These are phyloP conservation scores for Microsporum ferrugineum DNA, from an alignment of 2,329 filamentous ascomycete genomes.

Conservation along the genomic window DNA sequence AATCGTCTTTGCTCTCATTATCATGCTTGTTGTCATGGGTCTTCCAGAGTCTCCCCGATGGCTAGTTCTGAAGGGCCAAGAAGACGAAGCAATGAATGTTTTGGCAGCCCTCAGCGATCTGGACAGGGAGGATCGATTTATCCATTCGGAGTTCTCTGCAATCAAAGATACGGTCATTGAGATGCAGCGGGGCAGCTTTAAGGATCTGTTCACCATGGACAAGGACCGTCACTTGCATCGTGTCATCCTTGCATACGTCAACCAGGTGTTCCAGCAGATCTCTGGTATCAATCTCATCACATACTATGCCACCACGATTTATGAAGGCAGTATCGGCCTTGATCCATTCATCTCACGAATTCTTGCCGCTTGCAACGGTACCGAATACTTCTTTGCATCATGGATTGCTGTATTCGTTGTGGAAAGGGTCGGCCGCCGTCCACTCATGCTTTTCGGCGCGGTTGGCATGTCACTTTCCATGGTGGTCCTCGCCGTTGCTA, in stretches of 20 bases:
- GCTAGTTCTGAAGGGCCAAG: conserved; percentile 45
- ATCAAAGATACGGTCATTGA: conserved; percentile 45
- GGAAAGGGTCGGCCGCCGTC: conserved; percentile 45
- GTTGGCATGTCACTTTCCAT: conserved; percentile 54
- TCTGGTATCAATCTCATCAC: conserved; percentile 36
- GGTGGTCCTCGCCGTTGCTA: conserved; percentile 44
- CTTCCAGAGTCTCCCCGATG: conserved; percentile 49
- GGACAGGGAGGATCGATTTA: conserved; percentile 33
- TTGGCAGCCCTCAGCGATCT: conserved; percentile 39
- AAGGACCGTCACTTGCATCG: conserved; percentile 47
- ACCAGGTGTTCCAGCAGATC: conserved; percentile 46
- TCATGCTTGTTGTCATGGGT: conserved; percentile 38
- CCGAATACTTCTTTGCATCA: conserved; percentile 43
- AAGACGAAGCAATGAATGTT: conserved; percentile 41
- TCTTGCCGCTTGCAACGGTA: conserved; percentile 44
- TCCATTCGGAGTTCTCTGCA: conserved; percentile 39
- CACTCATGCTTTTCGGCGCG: conserved; percentile 61
- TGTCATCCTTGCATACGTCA: conserved; percentile 45
- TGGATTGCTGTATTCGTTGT: conserved; percentile 41
- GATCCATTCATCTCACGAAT: conserved; percentile 34
- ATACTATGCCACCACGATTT: conserved; percentile 36
- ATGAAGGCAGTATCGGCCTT: conserved; percentile 34
- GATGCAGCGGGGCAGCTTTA: conserved; percentile 42
- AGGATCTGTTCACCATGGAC: conserved; percentile 48
- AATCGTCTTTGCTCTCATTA: conserved; percentile 44